Evolutionary conservation across 1,139 yeast genomes (phyloP).

Genomic region (Debaryomycetaceae sp.): DNA sequence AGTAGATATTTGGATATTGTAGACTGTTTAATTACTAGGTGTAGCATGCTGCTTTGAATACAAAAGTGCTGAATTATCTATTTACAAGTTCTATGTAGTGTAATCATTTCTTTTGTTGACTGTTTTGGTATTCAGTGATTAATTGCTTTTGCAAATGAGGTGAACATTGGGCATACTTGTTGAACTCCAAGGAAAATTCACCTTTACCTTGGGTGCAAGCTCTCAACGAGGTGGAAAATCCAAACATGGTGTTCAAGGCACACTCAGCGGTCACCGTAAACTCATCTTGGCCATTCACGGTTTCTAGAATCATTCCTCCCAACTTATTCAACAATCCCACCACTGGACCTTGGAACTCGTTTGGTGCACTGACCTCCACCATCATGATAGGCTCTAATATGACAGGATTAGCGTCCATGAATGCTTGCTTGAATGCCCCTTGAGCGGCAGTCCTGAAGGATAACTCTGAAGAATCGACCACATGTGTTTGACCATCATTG

Average conservation of each 20-base stretch:
- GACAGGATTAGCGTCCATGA: slow-evolving; percentile 78
- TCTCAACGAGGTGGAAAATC: slow-evolving; percentile 91
- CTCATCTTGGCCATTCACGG: slow-evolving; percentile 92
- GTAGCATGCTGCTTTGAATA: slow-evolving; percentile 3
- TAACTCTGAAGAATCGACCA: slow-evolving; percentile 94
- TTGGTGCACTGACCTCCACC: slow-evolving; percentile 89
- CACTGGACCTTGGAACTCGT: slow-evolving; percentile 92
- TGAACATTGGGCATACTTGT: slow-evolving; percentile 86
- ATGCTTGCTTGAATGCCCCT: slow-evolving; percentile 91
- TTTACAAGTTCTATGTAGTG: background rate
- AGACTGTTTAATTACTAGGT: background rate
- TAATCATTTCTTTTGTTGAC: slow-evolving; percentile 21
- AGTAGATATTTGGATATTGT: background rate
- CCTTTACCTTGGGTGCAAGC: slow-evolving; percentile 99
- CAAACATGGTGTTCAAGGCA: slow-evolving; percentile 92
- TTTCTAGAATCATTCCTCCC: slow-evolving; percentile 89
- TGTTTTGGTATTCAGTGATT: slow-evolving; percentile 72
- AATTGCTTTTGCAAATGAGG: slow-evolving; percentile 89
- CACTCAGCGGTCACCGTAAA: slow-evolving; percentile 93
- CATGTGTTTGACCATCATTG: slow-evolving; percentile 96
- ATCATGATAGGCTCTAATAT: slow-evolving; percentile 95
- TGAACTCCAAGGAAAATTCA: slow-evolving; percentile 92
- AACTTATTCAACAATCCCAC: slow-evolving; percentile 90
- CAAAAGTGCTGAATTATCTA: slow-evolving; percentile 7
- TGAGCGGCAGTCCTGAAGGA: slow-evolving; percentile 91